Conservation (phyloP, 768 basidiomycete genomes). For the Suillus fuscotomentosus region DNA sequence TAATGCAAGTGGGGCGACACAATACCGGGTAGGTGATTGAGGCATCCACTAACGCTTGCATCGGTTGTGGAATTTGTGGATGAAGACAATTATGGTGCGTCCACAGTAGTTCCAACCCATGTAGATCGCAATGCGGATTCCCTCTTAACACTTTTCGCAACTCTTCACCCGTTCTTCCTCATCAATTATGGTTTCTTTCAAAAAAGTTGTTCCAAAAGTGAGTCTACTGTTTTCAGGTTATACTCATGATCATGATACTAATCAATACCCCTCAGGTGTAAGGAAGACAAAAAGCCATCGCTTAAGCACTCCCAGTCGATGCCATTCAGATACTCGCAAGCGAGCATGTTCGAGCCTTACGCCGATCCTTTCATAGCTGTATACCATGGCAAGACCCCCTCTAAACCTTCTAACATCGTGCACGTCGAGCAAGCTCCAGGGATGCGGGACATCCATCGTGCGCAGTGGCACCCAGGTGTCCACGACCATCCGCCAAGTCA, state of each 20-base stretch:
- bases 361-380: background rate
- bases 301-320: background rate
- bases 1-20: background rate
- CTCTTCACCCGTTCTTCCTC: background rate
- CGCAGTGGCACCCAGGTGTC: background rate
- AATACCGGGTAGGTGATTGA: background rate
- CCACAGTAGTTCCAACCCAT: background rate
- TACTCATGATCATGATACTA: background rate
- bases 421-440: constrained; percentile 1
- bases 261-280: constrained; percentile 2
- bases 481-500: background rate
- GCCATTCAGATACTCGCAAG: background rate
- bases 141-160: background rate
- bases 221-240: background rate
- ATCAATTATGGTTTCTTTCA: background rate
- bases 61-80: background rate
- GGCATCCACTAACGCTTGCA: background rate
- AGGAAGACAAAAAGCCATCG: background rate
- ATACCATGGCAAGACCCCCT: background rate
- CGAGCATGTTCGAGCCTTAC: background rate
- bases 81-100: background rate
- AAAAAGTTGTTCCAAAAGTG: constrained; percentile 7
- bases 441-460: background rate
- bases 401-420: background rate
- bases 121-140: background rate